phyloP scores from a whole-genome alignment of 73 alveolate genomes.

The Vitrella brassicaformis region DNA sequence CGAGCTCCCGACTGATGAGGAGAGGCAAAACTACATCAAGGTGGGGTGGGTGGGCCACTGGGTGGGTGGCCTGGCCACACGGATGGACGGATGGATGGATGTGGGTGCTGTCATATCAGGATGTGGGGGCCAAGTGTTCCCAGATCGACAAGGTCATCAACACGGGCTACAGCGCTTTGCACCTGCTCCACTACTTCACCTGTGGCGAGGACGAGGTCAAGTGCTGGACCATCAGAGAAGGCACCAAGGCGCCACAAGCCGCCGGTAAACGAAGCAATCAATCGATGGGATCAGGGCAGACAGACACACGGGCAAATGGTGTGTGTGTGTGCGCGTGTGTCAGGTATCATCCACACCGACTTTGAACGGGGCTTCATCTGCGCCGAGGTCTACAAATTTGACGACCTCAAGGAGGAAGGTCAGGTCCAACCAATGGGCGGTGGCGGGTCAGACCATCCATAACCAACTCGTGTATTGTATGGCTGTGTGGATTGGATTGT shows the following conservation, averaged over 20 bases:
- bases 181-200: conserved; percentile 85
- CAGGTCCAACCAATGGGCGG: neutral
- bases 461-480: neutral
- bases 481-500: neutral
- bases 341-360: conserved; percentile 92
- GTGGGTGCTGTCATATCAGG: neutral
- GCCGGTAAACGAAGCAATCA: too few relatives aligned
- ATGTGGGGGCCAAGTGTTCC: conserved; percentile 46
- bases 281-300: too few relatives aligned
- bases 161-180: conserved; percentile 81
- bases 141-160: conserved; percentile 75
- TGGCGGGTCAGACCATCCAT: neutral
- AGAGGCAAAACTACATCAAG: conserved; percentile 12
- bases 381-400: conserved; percentile 91
- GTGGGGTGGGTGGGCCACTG: neutral
- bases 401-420: conserved; percentile 69
- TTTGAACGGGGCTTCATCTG: conserved; percentile 92
- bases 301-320: too few relatives aligned
- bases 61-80: too few relatives aligned
- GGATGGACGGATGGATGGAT: neutral
- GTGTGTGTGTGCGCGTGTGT: too few relatives aligned
- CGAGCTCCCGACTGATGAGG: conserved; percentile 56
- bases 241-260: conserved; percentile 87
- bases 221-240: conserved; percentile 93
- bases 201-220: conserved; percentile 97